Evolutionary conservation across 225 moss, liverwort and hornwort species (phyloP), one percentile per base, ranked within the genome.

Genomic region (Anthoceros angustus): DNA sequence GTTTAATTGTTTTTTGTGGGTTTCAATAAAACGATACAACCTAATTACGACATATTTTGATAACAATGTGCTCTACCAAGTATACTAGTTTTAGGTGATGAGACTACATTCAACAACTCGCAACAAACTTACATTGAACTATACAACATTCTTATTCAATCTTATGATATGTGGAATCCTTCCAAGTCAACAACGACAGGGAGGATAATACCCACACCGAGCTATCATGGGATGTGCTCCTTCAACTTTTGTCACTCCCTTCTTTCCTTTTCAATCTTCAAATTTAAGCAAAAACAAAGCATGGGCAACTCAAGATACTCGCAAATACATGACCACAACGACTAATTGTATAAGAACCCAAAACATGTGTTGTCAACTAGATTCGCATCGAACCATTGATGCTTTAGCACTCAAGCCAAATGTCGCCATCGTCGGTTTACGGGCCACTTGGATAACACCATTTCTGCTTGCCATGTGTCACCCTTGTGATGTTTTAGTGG

Each of bases 151-250:
- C n/a, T n/a, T n/a, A n/a, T n/a, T n/a, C n/a, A n/a, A n/a, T n/a
- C n/a, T n/a, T n/a, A n/a, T n/a, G n/a, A n/a, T n/a, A n/a, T n/a
- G n/a, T n/a, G n/a, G n/a, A n/a, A n/a, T n/a, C n/a, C n/a, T n/a
- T n/a, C n/a, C n/a, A n/a, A n/a, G n/a, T n/a, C n/a, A n/a, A n/a
- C n/a, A n/a, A n/a, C n/a, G n/a, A n/a, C n/a, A n/a, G n/a, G n/a
- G n/a, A n/a, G n/a, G n/a, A n/a, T n/a, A n/a, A n/a, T n/a, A n/a
- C n/a, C n/a, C n/a, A n/a, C n/a, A n/a, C n/a, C n/a, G n/a, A n/a
- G n/a, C n/a, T n/a, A 50, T 5, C 49, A 50, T 50, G 49, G 49
- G 49, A 50, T 50, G 49, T 50, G 49, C 49, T 50, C 49, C 49
- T 50, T 50, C 49, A 20, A 20, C 49, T 5, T 50, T 50, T 50